A percentile compares a stretch with the other conserved stretches of the same genome.
These are phyloP conservation scores for Cladorrhinum sp. DNA, from an alignment of 2,329 filamentous ascomycete species.

Conservation along the genomic window DNA sequence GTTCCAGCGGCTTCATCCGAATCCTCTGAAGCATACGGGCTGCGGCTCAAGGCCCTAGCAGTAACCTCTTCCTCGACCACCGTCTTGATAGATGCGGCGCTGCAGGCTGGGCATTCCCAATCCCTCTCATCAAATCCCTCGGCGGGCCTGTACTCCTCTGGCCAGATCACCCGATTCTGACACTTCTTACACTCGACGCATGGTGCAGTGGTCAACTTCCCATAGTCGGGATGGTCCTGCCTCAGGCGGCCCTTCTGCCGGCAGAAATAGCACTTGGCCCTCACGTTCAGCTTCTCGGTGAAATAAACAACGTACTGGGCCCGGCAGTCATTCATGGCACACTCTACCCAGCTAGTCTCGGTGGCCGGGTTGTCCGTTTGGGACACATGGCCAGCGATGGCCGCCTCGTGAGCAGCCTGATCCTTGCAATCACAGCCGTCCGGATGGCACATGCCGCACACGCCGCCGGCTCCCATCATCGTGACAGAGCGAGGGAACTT, in stretches of 20 bases:
- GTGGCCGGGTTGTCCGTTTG: slow-evolving; percentile 33
- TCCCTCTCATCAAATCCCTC: slow-evolving; percentile 27
- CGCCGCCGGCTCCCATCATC: slow-evolving; percentile 39
- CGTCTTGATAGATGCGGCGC: slow-evolving; percentile 31
- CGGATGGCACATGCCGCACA: slow-evolving; percentile 43
- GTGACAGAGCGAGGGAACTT: slow-evolving; percentile 47
- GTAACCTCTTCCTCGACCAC: slow-evolving; percentile 38
- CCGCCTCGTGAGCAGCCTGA: slow-evolving; percentile 25
- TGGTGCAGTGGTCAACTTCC: slow-evolving; percentile 31
- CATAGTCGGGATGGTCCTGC: background rate
- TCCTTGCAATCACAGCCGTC: slow-evolving; percentile 21
- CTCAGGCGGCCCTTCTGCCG: slow-evolving; percentile 28
- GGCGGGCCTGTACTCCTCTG: slow-evolving; percentile 39
- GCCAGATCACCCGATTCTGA: slow-evolving; percentile 47
- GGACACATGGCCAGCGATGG: slow-evolving; percentile 31
- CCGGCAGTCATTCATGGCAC: slow-evolving; percentile 40
- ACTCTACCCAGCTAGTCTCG: slow-evolving; percentile 46
- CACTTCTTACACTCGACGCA: slow-evolving; percentile 45
- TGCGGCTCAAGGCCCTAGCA: slow-evolving; percentile 31
- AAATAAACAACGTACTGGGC: slow-evolving; percentile 52
- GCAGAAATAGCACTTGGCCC: slow-evolving; percentile 49
- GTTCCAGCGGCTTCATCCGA: too few species aligned
- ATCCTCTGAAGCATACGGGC: background rate
- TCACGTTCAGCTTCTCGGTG: slow-evolving; percentile 38
- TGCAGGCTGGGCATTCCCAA: slow-evolving; percentile 44